These are phyloP conservation scores for Salix udensis DNA, from an alignment of 345 rosid species.

Conservation along the genomic window DNA sequence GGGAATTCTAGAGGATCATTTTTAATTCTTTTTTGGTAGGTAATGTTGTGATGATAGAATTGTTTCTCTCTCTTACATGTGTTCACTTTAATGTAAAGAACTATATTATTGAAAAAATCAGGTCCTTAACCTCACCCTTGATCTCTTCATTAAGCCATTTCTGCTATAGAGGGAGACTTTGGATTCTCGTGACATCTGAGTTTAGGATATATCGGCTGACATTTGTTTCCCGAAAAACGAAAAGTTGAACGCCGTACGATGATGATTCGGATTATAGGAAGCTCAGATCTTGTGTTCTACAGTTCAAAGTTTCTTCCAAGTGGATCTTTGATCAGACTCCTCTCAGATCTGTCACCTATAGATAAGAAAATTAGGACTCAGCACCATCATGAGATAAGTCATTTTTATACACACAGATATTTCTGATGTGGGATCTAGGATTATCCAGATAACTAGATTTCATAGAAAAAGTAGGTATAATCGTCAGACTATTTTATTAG, in stretches of 20 bases:
- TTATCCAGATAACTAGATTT: background rate
- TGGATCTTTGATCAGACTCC: constrained; percentile 30
- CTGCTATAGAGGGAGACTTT: background rate
- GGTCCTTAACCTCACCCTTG: background rate
- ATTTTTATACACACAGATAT: background rate
- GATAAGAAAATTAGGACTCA: constrained; percentile 40
- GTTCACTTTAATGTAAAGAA: background rate
- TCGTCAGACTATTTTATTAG: background rate
- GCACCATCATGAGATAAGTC: constrained; percentile 14
- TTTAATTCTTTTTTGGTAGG: constrained; percentile 26
- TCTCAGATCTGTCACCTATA: constrained; percentile 7
- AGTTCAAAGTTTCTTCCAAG: constrained; percentile 11
- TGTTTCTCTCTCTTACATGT: background rate
- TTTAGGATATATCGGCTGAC: background rate
- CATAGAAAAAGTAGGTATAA: background rate
- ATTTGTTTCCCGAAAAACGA: background rate
- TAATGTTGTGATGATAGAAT: constrained; percentile 1
- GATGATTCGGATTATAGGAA: constrained; percentile 1
- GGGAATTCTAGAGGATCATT: constrained; percentile 7
- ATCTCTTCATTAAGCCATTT: background rate
- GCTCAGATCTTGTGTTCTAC: constrained; percentile 1
- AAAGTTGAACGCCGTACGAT: background rate
- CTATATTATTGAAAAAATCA: background rate
- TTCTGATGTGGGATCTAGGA: background rate
- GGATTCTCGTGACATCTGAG: too few species aligned